Conservation (phyloP, 2,329 filamentous ascomycete species). For the Podosphaera xanthii region DNA sequence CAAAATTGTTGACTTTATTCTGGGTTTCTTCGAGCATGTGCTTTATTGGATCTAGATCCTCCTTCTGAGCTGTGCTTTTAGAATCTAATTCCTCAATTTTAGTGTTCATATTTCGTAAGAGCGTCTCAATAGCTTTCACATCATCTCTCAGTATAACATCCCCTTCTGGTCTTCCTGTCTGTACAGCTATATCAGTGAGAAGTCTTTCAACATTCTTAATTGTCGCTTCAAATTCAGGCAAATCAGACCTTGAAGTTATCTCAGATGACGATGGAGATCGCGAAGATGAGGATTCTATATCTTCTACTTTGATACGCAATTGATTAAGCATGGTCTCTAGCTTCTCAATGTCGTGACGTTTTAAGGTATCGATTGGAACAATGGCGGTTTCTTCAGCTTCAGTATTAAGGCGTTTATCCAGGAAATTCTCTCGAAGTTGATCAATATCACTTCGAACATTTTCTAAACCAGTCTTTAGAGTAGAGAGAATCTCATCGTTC, state of each 20-base stretch:
- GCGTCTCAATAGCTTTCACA: conserved; percentile 71
- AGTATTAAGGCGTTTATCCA: conserved; percentile 27
- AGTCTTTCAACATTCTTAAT: conserved; percentile 32
- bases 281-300: conserved; percentile 35
- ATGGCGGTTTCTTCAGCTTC: conserved; percentile 27
- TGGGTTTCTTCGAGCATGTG: conserved; percentile 51
- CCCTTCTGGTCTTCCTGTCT: conserved; percentile 15
- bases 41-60: conserved; percentile 29
- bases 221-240: conserved; percentile 30
- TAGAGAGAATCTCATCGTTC: conserved; percentile 75
- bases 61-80: conserved; percentile 44
- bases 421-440: conserved; percentile 36
- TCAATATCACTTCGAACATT: conserved; percentile 59
- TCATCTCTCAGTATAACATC: conserved; percentile 55
- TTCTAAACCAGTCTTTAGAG: conserved; percentile 61
- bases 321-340: conserved; percentile 67
- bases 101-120: conserved; percentile 72
- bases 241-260: conserved; percentile 27
- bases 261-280: conserved; percentile 20
- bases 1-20: conserved; percentile 44
- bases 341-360: conserved; percentile 57
- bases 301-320: conserved; percentile 64
- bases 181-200: conserved; percentile 27
- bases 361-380: conserved; percentile 29
- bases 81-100: conserved; percentile 66